Percentiles rank a stretch among this genome's conserved stretches.
Conservation (phyloP, 192 early-diverging fungal genomes). For the Phycomyces blakesleeanus region DNA sequence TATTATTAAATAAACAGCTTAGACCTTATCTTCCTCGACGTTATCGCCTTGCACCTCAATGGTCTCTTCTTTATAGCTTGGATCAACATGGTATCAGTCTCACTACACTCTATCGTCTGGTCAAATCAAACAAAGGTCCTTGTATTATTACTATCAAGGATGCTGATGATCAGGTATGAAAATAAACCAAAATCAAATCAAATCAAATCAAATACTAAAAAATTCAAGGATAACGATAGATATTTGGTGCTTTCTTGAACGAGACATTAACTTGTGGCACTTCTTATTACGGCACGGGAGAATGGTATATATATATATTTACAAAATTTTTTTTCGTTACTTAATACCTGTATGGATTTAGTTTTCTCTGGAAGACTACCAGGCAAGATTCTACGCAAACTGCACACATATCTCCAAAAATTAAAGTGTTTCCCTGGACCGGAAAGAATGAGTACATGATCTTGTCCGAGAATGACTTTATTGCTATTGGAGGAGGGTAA, state of each 20-base stretch:
- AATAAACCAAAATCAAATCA: not conserved
- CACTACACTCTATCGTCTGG: constrained; percentile 70
- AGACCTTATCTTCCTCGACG: constrained; percentile 75
- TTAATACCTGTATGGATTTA: constrained; percentile 19
- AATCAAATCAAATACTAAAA: not conserved
- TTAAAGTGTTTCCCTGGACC: constrained; percentile 65
- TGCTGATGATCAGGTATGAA: constrained; percentile 44
- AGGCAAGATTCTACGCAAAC: constrained; percentile 29
- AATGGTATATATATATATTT: constrained; percentile 53
- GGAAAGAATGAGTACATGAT: constrained; percentile 82
- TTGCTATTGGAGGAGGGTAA: constrained; percentile 76
- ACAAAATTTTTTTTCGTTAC: not conserved
- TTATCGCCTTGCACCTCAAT: constrained; percentile 67
- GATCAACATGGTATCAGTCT: constrained; percentile 93
- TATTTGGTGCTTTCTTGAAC: constrained; percentile 77
- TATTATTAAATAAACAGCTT: constrained; percentile 61
- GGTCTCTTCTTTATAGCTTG: constrained; percentile 84
- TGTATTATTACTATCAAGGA: constrained; percentile 69
- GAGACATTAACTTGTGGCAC: constrained; percentile 60
- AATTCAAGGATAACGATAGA: constrained; percentile 35
- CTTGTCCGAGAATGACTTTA: constrained; percentile 65
- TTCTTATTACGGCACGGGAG: constrained; percentile 79
- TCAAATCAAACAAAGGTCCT: constrained; percentile 59
- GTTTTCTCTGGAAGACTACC: constrained; percentile 71
- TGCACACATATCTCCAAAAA: constrained; percentile 12